Evolutionary conservation across 176 grass and related monocot genomes (phyloP), one percentile per base, ranked within the genome.

Genomic region (Oryza glaberrima): DNA sequence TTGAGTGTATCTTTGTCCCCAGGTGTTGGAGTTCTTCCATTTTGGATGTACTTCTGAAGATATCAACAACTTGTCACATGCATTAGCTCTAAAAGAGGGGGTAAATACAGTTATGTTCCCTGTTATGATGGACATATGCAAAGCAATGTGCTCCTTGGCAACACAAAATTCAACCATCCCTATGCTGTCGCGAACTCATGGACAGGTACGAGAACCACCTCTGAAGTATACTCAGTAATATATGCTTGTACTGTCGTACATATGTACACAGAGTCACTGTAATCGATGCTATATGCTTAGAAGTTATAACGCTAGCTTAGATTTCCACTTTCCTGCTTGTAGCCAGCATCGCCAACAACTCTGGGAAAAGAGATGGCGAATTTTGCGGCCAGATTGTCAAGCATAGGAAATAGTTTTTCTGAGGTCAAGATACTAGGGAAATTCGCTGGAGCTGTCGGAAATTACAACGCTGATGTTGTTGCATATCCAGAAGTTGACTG

Each of bases 361-460:
- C 70, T 99, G 79, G 96, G 94, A 73, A 99, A 99, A 75, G 97
- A 99, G 87, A 96, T 99, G 97, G 94, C 94, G 49, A 99, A 96
- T 84, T 96, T 96, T 88, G 91, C 76, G 44, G 84, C 76, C 73
- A 99, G 91, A 86, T 83, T 96, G 46, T 89, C 77, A 87, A 87
- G 91, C 77, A 78, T 87, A 68, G 88, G 90, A 70, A 84, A 90
- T 76, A 70, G 85, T 79, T 87, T 96, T 70, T 80, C 70, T 6
- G 88, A 92, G 77, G 84, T 93, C 65, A 87, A 65, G 77, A 86
- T 98, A 82, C 83, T 93, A 14, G 92, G 95, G 44, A 98, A 98
- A 74, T 94, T 98, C 85, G 86, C 96, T 77, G 96, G 96, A 10
- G 96, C 96, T 69, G 91, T 99, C 83, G 96, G 96, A 86, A 99